A percentile compares a stretch with the other conserved stretches of the same genome.
phyloP scores from a whole-genome alignment of 2,329 filamentous ascomycete species.

The Neonectria magnoliae region DNA sequence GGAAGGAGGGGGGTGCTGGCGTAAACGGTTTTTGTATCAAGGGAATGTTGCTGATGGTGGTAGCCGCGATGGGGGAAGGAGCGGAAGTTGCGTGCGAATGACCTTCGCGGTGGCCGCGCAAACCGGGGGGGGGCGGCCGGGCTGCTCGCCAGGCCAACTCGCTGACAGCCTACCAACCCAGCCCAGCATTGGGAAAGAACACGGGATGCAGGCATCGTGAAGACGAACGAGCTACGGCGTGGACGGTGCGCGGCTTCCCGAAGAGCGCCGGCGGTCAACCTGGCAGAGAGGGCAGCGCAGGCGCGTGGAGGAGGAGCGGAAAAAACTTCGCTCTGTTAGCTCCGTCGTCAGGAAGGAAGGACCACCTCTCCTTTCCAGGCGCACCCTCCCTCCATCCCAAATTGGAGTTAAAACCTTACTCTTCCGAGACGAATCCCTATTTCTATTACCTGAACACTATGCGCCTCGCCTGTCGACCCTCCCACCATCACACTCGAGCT shows the following conservation, averaged over 20 bases:
- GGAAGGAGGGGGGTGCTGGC: slow-evolving; percentile 3
- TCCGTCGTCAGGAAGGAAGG: neutral
- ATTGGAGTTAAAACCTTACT: slow-evolving; percentile 22
- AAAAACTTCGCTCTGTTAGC: slow-evolving; percentile 3
- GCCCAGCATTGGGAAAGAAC: neutral
- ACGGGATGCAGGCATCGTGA: slow-evolving; percentile 21
- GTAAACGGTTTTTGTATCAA: slow-evolving; percentile 9
- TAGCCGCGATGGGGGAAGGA: slow-evolving; percentile 19
- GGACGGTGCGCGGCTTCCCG: slow-evolving; percentile 16
- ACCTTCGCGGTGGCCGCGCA: neutral
- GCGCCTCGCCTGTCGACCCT: slow-evolving; percentile 17
- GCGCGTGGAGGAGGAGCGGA: neutral
- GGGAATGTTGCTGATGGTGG: slow-evolving; percentile 11
- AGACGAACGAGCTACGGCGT: slow-evolving; percentile 10
- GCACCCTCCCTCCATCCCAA: slow-evolving; percentile 23
- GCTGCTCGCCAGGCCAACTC: no score
- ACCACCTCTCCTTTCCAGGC: slow-evolving; percentile 1
- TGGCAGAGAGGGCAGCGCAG: neutral
- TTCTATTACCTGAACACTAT: slow-evolving; percentile 25
- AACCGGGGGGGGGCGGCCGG: neutral
- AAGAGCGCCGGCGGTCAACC: slow-evolving; percentile 22
- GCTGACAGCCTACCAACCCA: no score
- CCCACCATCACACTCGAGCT: slow-evolving; percentile 20
- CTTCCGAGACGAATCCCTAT: slow-evolving; percentile 6
- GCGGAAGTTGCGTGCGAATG: neutral